A percentile compares a stretch with the other conserved stretches of the same genome.
phyloP scores from a whole-genome alignment of 805 yeast species.

The Zygoascus tannicola region DNA sequence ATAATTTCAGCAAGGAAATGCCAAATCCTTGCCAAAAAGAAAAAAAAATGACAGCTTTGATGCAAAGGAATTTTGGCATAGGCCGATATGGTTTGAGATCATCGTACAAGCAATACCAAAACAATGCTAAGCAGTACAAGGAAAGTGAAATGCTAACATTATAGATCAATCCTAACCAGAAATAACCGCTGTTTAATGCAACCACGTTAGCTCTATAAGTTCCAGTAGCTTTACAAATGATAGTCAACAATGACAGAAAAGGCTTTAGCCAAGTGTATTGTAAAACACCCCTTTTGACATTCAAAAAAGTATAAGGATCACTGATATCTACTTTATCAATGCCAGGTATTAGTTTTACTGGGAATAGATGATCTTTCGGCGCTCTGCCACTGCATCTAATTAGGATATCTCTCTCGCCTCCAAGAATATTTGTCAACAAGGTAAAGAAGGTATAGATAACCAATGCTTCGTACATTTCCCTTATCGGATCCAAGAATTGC shows the following conservation, averaged over 20 bases:
- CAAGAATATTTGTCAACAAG: slow-evolving; percentile 69
- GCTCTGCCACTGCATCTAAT: slow-evolving; percentile 58
- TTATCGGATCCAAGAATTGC: slow-evolving; percentile 54
- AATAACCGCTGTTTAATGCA: slow-evolving; percentile 40
- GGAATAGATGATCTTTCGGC: slow-evolving; percentile 59
- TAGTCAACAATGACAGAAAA: slow-evolving; percentile 49
- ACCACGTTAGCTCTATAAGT: slow-evolving; percentile 44
- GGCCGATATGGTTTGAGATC: slow-evolving; percentile 79
- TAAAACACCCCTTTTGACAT: slow-evolving; percentile 72
- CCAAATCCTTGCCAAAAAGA: slow-evolving; percentile 93
- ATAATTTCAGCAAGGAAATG: slow-evolving; percentile 35
- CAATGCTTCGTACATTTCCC: slow-evolving; percentile 93
- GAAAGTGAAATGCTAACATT: slow-evolving; percentile 76
- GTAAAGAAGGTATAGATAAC: slow-evolving; percentile 90
- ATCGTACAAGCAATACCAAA: slow-evolving; percentile 81
- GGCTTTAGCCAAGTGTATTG: slow-evolving; percentile 97
- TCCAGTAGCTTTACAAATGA: slow-evolving; percentile 39
- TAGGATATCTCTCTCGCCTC: slow-evolving; percentile 85
- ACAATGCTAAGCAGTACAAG: slow-evolving; percentile 73
- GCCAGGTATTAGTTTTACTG: slow-evolving; percentile 30
- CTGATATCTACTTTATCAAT: slow-evolving; percentile 60
- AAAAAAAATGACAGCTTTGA: slow-evolving; percentile 88
- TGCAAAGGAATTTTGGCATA: slow-evolving; percentile 86
- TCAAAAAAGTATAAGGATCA: slow-evolving; percentile 71
- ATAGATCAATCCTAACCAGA: slow-evolving; percentile 62